Evolutionary conservation across 2,329 filamentous ascomycete genomes (phyloP).

Genomic region (Fusarium miscanthi): DNA sequence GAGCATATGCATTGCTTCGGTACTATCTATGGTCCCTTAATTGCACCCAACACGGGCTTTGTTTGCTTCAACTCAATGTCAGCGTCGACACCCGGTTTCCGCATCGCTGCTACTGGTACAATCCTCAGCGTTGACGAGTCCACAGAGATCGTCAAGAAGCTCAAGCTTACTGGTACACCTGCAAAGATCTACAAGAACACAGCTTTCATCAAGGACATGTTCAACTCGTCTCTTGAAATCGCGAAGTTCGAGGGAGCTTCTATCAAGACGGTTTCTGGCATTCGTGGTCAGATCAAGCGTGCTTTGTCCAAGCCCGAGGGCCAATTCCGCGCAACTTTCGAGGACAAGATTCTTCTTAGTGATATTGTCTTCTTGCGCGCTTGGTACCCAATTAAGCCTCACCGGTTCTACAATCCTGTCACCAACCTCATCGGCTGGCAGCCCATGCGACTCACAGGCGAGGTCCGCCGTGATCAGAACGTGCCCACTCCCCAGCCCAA

Average conservation of each 20-base stretch:
- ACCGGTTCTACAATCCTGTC: conserved; percentile 96
- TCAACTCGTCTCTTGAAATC: conserved; percentile 90
- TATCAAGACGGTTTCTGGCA: conserved; percentile 94
- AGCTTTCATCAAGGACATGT: conserved; percentile 99
- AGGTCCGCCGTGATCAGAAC: conserved; percentile 82
- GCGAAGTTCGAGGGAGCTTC: conserved; percentile 98
- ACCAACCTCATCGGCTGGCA: conserved; percentile 94
- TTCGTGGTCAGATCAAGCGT: conserved; percentile 96
- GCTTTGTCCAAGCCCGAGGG: conserved; percentile 94
- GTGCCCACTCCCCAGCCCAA: conserved; percentile 82
- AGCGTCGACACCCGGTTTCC: conserved; percentile 86
- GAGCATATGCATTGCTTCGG: conserved; percentile 99
- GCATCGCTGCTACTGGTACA: conserved; percentile 93
- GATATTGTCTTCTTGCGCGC: conserved; percentile 96
- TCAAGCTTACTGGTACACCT: conserved; percentile 92
- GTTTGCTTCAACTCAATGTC: conserved; percentile 92
- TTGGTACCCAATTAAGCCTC: conserved; percentile 96
- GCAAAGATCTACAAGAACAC: conserved; percentile 99
- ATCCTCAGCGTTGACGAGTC: conserved; percentile 95
- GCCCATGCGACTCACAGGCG: conserved; percentile 92
- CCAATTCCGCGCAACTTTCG: conserved; percentile 95
- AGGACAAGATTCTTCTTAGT: conserved; percentile 97
- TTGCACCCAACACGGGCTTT: conserved; percentile 96
- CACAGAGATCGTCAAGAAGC: conserved; percentile 98
- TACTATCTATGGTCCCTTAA: conserved; percentile 93